Evolutionary conservation across 2,329 filamentous ascomycete species (phyloP), one percentile per base, ranked within the genome.

Genomic region (Xylariaceae sp.): DNA sequence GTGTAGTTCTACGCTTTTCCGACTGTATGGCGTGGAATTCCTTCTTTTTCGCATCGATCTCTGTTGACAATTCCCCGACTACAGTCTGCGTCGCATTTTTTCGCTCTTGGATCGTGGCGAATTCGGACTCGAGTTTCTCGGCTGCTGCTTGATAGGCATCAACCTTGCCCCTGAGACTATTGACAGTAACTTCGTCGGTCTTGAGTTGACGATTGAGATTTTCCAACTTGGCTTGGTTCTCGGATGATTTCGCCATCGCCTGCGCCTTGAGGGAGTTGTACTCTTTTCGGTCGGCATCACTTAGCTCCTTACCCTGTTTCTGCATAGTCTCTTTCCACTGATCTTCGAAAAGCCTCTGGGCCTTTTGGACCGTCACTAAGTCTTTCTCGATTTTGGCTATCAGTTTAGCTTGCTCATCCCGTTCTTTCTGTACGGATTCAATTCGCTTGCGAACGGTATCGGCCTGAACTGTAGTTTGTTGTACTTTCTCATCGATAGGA

Each of bases 401-500:
- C 18, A 81, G 79, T 52, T 79, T 76, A 7, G 79, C 76, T 66
- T 96, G 88, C 16, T 81, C 77, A 43, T 92, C 86, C 16, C 86
- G 84, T 66, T 96, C 89, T 67, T 88, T 90, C 46, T 77, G 77
- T 34, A 96, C 84, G 21, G 84, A 81, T 2, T 82, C 79, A 45
- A 91, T 85, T 54, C 88, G 84, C 37, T 79, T 80, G 55, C 85
- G 80, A 53, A 88, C 81, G 56, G 79, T 83, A 47, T 85, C 82
- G 36, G 90, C 78, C 58, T 92, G 87, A 58, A 82, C 80, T 13
- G 78, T 84, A 6, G 87, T 88, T 58, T 95, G 86, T 47, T 85
- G 80, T 37, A 99, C 87, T 74, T 97, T 97, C 70, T 96, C 91
- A 48, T 96, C 86, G 55, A 97, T 84, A 0, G 94, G 94, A 7